phyloP scores from a whole-genome alignment of 768 basidiomycete species.

The Kwoniella dendrophila region DNA sequence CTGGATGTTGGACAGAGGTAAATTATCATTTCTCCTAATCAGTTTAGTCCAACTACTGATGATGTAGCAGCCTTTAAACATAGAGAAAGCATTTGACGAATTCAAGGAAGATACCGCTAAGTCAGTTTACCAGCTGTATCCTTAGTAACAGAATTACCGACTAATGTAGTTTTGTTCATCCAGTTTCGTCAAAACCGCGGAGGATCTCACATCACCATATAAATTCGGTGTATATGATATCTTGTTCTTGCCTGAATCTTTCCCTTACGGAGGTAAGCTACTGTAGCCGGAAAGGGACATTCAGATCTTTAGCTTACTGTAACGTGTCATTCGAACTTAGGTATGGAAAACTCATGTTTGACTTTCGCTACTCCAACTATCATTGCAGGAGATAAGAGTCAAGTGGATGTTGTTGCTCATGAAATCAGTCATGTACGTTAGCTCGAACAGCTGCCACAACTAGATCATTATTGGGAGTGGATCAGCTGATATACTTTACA shows the following conservation, averaged over 20 bases:
- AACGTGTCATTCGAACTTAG: conserved; percentile 5
- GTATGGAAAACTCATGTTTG: conserved; percentile 81
- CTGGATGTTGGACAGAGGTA: conserved; percentile 85
- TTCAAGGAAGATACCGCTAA: conserved; percentile 82
- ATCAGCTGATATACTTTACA: conserved; percentile 1
- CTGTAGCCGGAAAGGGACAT: conserved; percentile 32
- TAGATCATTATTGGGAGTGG: conserved; percentile 32
- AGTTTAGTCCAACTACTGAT: too few species aligned
- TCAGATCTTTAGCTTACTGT: neutral
- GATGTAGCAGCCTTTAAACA: conserved; percentile 64
- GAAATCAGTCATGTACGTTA: conserved; percentile 66
- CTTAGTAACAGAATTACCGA: neutral
- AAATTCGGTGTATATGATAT: conserved; percentile 86
- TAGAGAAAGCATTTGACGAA: conserved; percentile 79
- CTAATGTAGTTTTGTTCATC: conserved; percentile 1
- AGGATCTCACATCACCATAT: conserved; percentile 74
- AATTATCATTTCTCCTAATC: conserved; percentile 12
- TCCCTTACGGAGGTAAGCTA: conserved; percentile 91
- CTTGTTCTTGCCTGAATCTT: conserved; percentile 83
- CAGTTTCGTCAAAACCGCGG: conserved; percentile 76
- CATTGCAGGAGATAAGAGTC: conserved; percentile 78
- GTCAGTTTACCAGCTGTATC: conserved; percentile 56
- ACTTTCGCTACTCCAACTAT: conserved; percentile 88
- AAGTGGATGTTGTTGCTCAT: conserved; percentile 81
- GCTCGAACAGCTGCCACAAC: conserved; percentile 1